phyloP scores from a whole-genome alignment of 2,329 filamentous ascomycete genomes.

The Cladosporium oxysporum region DNA sequence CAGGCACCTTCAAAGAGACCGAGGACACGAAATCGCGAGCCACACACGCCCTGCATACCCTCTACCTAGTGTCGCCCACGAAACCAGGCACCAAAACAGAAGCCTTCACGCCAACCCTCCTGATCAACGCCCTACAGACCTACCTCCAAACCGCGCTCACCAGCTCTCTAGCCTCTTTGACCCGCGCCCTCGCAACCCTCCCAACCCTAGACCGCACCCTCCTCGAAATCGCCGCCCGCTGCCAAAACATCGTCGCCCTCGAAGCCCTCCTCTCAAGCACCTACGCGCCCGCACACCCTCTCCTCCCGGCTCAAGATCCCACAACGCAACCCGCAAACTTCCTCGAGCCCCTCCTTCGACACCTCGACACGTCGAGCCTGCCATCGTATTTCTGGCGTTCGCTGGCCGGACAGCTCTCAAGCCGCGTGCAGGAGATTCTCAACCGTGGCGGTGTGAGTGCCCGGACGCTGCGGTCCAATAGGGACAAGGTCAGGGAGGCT shows the following conservation, averaged over 20 bases:
- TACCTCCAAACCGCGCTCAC: constrained; percentile 82
- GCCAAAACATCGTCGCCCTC: constrained; percentile 88
- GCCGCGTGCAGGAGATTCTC: constrained; percentile 81
- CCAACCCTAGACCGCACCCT: constrained; percentile 81
- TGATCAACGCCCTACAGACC: constrained; percentile 74
- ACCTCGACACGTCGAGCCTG: constrained; percentile 81
- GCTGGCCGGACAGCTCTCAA: constrained; percentile 73
- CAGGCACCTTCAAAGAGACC: constrained; percentile 57
- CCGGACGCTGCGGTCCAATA: constrained; percentile 75
- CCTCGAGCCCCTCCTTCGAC: constrained; percentile 67
- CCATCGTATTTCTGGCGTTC: constrained; percentile 93
- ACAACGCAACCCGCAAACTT: constrained; percentile 51
- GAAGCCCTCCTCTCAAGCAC: constrained; percentile 73
- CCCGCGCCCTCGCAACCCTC: constrained; percentile 74
- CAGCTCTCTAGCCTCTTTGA: constrained; percentile 72
- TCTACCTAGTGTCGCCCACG: constrained; percentile 79
- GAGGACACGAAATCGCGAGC: constrained; percentile 76
- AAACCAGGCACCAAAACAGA: constrained; percentile 44
- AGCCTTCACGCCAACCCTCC: constrained; percentile 64
- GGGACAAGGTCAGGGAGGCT: constrained; percentile 71
- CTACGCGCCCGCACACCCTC: constrained; percentile 68
- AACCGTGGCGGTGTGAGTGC: constrained; percentile 80
- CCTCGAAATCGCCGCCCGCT: constrained; percentile 76
- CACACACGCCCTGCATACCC: constrained; percentile 70
- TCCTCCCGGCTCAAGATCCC: constrained; percentile 47